Conservation (phyloP, 805 yeast species). For the Teunomyces stri region DNA sequence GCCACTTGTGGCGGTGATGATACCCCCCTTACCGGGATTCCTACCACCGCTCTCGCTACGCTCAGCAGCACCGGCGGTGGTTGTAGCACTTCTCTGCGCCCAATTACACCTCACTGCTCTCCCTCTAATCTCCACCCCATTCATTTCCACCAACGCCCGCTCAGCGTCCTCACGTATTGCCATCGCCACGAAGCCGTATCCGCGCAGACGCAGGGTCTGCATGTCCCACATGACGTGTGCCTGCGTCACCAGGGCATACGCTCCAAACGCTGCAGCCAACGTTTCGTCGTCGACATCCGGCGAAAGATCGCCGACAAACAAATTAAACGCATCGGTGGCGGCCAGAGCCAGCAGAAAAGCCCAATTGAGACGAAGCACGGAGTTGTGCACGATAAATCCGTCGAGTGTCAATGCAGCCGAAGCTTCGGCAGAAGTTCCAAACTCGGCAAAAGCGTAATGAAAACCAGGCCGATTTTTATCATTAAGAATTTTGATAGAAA, state of each 20-base stretch:
- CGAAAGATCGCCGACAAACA: conserved; percentile 85
- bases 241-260: conserved; percentile 61
- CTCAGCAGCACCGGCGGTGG: no score
- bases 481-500: conserved; percentile 65
- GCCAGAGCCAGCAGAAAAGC: conserved; percentile 70
- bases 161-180: conserved; percentile 67
- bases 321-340: conserved; percentile 52
- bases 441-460: conserved; percentile 85
- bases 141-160: conserved; percentile 66
- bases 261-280: conserved; percentile 54
- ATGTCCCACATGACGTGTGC: conserved; percentile 98
- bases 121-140: conserved; percentile 69
- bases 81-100: conserved; percentile 47
- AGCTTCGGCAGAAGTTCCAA: conserved; percentile 11
- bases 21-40: no score
- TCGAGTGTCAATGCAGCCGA: conserved; percentile 63
- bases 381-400: conserved; percentile 54
- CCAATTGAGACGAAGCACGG: conserved; percentile 68
- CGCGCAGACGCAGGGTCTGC: conserved; percentile 89
- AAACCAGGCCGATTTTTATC: conserved; percentile 74
- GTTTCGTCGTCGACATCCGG: conserved; percentile 80
- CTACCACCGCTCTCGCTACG: no score
- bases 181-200: conserved; percentile 88
- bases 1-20: no score
- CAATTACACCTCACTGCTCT: conserved; percentile 81